A percentile compares a stretch with the other conserved stretches of the same genome.
Evolutionary conservation across 768 basidiomycete species (phyloP).

Genomic region (Tricholoma furcatifolium): DNA sequence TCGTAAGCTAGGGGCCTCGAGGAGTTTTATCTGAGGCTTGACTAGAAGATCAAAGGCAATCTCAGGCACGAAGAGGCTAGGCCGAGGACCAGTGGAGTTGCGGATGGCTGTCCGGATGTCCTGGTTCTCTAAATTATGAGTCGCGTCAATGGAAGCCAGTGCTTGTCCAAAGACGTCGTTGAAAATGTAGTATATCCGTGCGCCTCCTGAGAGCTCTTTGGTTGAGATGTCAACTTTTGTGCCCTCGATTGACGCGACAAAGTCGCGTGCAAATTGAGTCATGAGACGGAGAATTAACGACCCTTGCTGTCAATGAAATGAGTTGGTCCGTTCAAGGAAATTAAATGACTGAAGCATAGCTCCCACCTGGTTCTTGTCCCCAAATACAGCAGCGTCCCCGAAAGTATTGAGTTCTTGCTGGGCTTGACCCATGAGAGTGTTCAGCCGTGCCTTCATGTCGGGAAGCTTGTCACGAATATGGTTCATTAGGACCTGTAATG

Average conservation of each 20-base stretch:
- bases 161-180: conserved; percentile 97
- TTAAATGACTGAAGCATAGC: background rate
- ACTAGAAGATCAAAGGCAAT: conserved; percentile 95
- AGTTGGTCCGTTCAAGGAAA: conserved; percentile 1
- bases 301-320: conserved; percentile 59
- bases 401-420: conserved; percentile 98
- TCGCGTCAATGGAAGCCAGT: conserved; percentile 85
- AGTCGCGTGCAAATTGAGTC: conserved; percentile 98
- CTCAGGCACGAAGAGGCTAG: conserved; percentile 96
- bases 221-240: conserved; percentile 96
- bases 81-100: conserved; percentile 95
- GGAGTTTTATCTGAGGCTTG: conserved; percentile 95
- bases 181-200: conserved; percentile 99
- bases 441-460: conserved; percentile 98
- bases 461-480: conserved; percentile 99
- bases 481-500: conserved; percentile 78
- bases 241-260: conserved; percentile 95
- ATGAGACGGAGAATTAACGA: conserved; percentile 90
- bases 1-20: conserved; percentile 91
- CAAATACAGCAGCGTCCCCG: conserved; percentile 89
- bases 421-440: conserved; percentile 98
- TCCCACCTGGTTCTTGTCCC: conserved; percentile 80
- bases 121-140: conserved; percentile 85
- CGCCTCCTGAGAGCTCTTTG: conserved; percentile 97
- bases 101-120: conserved; percentile 98